phyloP scores from a whole-genome alignment of 352 stramenopile species.

The Globisporangium echinulatum region DNA sequence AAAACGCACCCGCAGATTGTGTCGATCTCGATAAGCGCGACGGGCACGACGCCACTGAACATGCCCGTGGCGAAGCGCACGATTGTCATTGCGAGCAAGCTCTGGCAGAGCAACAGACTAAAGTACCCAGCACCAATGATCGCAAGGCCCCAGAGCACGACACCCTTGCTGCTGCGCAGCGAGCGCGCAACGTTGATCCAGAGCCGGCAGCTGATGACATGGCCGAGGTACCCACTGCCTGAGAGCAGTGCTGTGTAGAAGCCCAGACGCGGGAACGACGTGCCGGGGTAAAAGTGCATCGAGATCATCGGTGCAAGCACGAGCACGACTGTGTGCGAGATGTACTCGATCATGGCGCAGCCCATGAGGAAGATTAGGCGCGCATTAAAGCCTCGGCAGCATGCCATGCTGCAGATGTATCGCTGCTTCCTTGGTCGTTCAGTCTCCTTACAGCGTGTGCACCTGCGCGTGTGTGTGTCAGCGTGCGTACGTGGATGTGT shows the following conservation, averaged over 20 bases:
- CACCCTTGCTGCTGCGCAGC: conserved; percentile 70
- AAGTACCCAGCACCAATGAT: conserved; percentile 64
- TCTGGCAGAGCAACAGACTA: conserved; percentile 72
- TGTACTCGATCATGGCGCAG: conserved; percentile 75
- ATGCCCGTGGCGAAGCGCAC: conserved; percentile 73
- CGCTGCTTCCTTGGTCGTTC: background rate
- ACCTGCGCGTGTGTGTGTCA: background rate
- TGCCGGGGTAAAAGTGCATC: conserved; percentile 72
- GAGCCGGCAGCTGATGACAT: conserved; percentile 62
- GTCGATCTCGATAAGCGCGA: conserved; percentile 77
- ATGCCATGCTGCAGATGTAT: conserved; percentile 19
- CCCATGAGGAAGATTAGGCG: conserved; percentile 76
- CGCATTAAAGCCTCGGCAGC: conserved; percentile 63
- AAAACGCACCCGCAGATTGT: conserved; percentile 61
- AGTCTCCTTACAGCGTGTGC: background rate
- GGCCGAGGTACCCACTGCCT: conserved; percentile 57
- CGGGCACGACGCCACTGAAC: conserved; percentile 65
- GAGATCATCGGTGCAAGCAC: conserved; percentile 64
- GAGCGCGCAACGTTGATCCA: conserved; percentile 76
- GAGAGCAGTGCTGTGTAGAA: conserved; percentile 77
- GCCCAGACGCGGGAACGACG: conserved; percentile 59
- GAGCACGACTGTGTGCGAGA: conserved; percentile 64
- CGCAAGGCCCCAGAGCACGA: conserved; percentile 75
- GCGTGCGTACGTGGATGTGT: too few species aligned
- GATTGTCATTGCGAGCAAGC: conserved; percentile 64